Percentiles rank a stretch among this genome's conserved stretches.
Conservation (phyloP, 768 basidiomycete species). For the Lentinula detonsa region DNA sequence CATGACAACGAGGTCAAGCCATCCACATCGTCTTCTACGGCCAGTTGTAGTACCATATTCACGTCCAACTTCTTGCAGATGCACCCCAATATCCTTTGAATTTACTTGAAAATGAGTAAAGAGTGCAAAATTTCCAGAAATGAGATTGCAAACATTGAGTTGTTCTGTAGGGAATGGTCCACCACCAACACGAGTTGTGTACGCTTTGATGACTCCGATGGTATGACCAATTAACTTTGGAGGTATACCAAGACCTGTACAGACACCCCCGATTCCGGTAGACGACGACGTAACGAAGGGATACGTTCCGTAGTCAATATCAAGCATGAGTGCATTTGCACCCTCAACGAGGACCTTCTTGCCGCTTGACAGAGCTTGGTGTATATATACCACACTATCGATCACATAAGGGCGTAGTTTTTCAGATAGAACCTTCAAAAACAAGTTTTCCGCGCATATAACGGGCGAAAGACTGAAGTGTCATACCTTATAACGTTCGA, state of each 20-base stretch:
- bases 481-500: conserved; percentile 80
- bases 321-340: conserved; percentile 97
- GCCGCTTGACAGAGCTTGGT: conserved; percentile 65
- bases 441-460: neutral
- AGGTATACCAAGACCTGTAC: conserved; percentile 96
- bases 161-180: conserved; percentile 98
- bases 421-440: conserved; percentile 65
- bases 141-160: conserved; percentile 57
- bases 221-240: conserved; percentile 81
- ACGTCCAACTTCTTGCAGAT: conserved; percentile 88
- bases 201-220: conserved; percentile 95
- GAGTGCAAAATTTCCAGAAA: neutral
- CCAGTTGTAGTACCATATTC: conserved; percentile 95
- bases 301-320: conserved; percentile 97
- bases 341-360: conserved; percentile 93
- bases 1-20: conserved; percentile 96
- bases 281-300: conserved; percentile 95
- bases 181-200: conserved; percentile 97
- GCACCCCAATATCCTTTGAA: conserved; percentile 67
- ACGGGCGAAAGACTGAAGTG: neutral
- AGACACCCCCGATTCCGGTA: conserved; percentile 91
- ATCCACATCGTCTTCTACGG: conserved; percentile 87
- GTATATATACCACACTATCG: conserved; percentile 83
- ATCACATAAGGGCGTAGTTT: conserved; percentile 83
- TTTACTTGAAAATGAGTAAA: neutral